These are phyloP conservation scores for Cornus suecica DNA, from an alignment of 148 eudicot species.

Conservation along the genomic window DNA sequence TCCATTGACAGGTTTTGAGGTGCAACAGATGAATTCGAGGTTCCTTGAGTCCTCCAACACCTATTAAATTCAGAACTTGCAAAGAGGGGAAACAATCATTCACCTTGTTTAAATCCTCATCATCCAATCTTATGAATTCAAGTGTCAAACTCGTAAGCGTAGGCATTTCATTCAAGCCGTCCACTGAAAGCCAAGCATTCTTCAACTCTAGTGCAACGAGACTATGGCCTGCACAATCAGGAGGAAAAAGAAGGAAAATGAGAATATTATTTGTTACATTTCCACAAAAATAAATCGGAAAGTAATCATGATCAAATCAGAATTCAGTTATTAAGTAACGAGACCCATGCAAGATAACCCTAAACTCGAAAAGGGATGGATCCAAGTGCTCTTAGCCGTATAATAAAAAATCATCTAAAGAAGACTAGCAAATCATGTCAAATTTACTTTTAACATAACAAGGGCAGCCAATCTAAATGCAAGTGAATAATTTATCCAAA, in stretches of 20 bases:
- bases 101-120: conserved; percentile 50
- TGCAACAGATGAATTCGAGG: conserved; percentile 54
- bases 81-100: conserved; percentile 53
- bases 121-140: conserved; percentile 62
- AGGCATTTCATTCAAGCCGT: conserved; percentile 43
- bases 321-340: not conserved
- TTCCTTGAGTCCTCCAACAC: conserved; percentile 62
- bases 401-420: not conserved
- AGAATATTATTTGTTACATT: not conserved
- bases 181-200: conserved; percentile 71
- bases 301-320: not conserved
- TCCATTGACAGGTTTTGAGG: conserved; percentile 54
- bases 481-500: no score
- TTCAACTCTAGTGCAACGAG: conserved; percentile 46
- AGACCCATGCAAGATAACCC: no score
- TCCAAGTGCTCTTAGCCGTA: not conserved
- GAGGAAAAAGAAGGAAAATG: not conserved
- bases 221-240: conserved; percentile 38
- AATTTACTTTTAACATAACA: not conserved
- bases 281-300: not conserved
- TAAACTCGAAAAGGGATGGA: not conserved
- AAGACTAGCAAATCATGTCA: no score
- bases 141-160: conserved; percentile 55
- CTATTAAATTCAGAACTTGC: conserved; percentile 53
- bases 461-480: not conserved